Evolutionary conservation across 345 rosid species (phyloP), one percentile per base, ranked within the genome.

Genomic region (Durio zibethinus): DNA sequence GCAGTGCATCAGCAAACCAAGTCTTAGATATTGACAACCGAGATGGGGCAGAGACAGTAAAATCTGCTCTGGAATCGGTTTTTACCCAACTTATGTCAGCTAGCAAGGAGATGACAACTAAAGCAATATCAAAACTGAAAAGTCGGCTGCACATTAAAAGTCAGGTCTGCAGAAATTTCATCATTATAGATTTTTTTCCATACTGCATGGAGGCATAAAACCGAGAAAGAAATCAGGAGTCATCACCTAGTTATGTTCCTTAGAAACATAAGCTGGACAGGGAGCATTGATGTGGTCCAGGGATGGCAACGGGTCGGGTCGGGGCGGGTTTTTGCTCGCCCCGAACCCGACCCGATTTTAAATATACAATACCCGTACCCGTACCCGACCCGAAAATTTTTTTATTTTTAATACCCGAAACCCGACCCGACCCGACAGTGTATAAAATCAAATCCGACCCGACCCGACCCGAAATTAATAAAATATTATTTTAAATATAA

Each of bases 1-100:
- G 95, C 27, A 80, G 66, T 59, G 85, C 76, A 80, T 93, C 87
- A 64, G 87, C 87, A 61, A 84, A 84, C 79, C 84, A 83, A 84
- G 79, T 87, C 48, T 78, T 87, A 56, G 69, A 82, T 72, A 73
- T 91, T 74, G 83, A 79, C 25, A 85, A 87, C 67, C 86, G 87
- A 63, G 93, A 88, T 66, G 87, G 80, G 12, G 82, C 74, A 77
- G 85, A 85, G 33, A 88, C 84, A 83, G 81, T 87, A 61, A 97
- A 91, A 85, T 82, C 86, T 74, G 82, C 87, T 80, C 66, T 97
- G 82, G 87, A 83, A 52, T 90, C 89, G 23, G 84, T 90, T 80
- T 97, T 97, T 78, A 97, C 99, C 52, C 79, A 86, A 23, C 91
- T 94, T 43, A 92, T 91, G 91, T 90, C 91, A 65, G 93, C 97